Percentiles rank a stretch among this genome's conserved stretches.
Conservation (phyloP, 257 asterid species). For the Ballota nigra region DNA sequence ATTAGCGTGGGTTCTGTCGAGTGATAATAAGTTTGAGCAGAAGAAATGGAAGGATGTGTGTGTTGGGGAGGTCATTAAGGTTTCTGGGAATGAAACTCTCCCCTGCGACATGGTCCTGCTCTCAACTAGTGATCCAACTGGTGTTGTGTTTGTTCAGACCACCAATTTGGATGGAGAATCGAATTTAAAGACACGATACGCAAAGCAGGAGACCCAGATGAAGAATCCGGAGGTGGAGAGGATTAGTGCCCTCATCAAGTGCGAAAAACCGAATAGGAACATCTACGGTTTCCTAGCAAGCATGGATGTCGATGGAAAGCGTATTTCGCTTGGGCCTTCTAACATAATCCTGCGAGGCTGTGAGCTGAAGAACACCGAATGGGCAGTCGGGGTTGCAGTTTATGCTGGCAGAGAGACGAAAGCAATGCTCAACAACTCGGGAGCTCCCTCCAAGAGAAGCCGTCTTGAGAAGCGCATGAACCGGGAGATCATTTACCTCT, state of each 20-base stretch:
- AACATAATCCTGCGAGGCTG: conserved; percentile 93
- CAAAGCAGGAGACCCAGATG: conserved; percentile 91
- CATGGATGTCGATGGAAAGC: conserved; percentile 86
- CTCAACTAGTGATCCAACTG: conserved; percentile 83
- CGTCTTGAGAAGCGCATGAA: conserved; percentile 91
- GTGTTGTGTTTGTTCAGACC: conserved; percentile 88
- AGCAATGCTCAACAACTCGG: conserved; percentile 97
- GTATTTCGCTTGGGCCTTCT: conserved; percentile 91
- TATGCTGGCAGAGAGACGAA: conserved; percentile 93
- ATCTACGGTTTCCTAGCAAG: conserved; percentile 90
- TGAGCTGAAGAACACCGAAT: conserved; percentile 89
- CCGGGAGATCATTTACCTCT: conserved; percentile 74
- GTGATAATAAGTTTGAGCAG: conserved; percentile 55
- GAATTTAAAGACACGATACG: conserved; percentile 91
- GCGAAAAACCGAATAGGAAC: conserved; percentile 95
- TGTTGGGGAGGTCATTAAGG: conserved; percentile 79
- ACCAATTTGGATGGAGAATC: conserved; percentile 97
- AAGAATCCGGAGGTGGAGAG: conserved; percentile 40
- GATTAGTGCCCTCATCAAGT: conserved; percentile 69
- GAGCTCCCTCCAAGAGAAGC: conserved; percentile 95
- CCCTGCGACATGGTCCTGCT: conserved; percentile 98
- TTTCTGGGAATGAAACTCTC: conserved; percentile 64
- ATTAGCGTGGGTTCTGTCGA: conserved; percentile 55
- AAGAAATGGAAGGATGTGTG: conserved; percentile 77
- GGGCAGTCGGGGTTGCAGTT: conserved; percentile 87